A percentile compares a stretch with the other conserved stretches of the same genome.
phyloP scores from a whole-genome alignment of 352 stramenopile genomes.

The Pythium dissimile region DNA sequence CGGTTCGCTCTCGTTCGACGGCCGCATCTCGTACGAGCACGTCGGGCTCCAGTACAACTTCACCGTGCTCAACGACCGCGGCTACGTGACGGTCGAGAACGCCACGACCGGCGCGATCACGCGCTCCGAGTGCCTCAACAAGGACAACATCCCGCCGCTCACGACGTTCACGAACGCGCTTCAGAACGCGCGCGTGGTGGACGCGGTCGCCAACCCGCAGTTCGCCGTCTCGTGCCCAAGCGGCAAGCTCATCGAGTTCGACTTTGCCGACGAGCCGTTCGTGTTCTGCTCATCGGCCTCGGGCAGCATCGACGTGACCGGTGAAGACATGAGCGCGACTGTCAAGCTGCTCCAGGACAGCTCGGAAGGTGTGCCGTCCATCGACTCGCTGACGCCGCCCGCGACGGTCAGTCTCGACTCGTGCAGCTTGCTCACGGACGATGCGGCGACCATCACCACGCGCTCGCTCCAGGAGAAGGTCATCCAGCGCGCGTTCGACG shows the following conservation, averaged over 20 bases:
- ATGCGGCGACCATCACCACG: not conserved
- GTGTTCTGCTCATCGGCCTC: conserved; percentile 2
- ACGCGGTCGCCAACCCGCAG: conserved; percentile 16
- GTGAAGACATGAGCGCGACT: conserved; percentile 2
- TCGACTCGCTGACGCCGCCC: not conserved
- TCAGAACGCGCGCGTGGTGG: conserved; percentile 26
- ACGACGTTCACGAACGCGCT: conserved; percentile 20
- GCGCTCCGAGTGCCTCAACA: conserved; percentile 17
- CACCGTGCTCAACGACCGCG: conserved; percentile 27
- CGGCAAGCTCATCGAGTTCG: not conserved
- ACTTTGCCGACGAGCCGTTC: conserved; percentile 4
- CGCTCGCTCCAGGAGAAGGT: not conserved
- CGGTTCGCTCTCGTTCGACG: conserved; percentile 25
- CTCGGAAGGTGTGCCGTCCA: not conserved
- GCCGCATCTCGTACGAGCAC: conserved; percentile 27
- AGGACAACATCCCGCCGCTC: conserved; percentile 24
- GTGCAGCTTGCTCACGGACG: not conserved
- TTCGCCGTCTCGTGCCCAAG: not conserved
- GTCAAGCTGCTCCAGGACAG: not conserved
- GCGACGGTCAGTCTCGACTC: not conserved
- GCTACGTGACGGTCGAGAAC: conserved; percentile 30
- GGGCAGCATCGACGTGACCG: not conserved
- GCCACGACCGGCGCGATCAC: conserved; percentile 14
- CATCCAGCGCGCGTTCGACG: not conserved
- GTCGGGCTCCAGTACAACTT: conserved; percentile 27